Conservation (phyloP, 345 rosid species). For the Salix dunnii region DNA sequence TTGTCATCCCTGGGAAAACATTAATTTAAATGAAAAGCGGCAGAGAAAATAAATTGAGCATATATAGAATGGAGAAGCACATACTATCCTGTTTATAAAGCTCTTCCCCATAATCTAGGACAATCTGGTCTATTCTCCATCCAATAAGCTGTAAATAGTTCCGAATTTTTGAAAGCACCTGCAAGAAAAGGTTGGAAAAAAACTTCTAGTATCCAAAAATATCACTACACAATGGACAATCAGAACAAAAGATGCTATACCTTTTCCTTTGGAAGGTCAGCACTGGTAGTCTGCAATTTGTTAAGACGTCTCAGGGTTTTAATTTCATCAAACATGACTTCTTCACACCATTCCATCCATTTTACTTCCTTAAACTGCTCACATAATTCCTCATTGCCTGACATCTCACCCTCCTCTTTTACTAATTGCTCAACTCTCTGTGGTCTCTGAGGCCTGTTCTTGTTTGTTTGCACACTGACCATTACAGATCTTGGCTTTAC, state of each 20-base stretch:
- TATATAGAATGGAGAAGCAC: slow-evolving; percentile 21
- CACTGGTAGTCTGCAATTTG: slow-evolving; percentile 87
- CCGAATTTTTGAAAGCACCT: slow-evolving; percentile 94
- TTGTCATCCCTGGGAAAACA: slow-evolving; percentile 67
- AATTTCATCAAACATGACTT: slow-evolving; percentile 73
- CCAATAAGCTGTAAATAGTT: slow-evolving; percentile 92
- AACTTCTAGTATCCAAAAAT: background rate
- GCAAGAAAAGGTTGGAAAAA: slow-evolving; percentile 10
- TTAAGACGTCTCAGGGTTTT: slow-evolving; percentile 81
- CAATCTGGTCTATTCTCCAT: slow-evolving; percentile 73
- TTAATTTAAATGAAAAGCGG: background rate
- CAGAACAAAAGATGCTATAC: slow-evolving; percentile 21
- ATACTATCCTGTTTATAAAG: slow-evolving; percentile 80
- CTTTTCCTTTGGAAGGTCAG: slow-evolving; percentile 95
- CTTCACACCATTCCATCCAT: slow-evolving; percentile 99
- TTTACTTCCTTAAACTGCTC: slow-evolving; percentile 98
- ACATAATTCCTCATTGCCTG: slow-evolving; percentile 85
- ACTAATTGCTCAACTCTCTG: slow-evolving; percentile 65
- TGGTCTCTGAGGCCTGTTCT: slow-evolving; percentile 55
- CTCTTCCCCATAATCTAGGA: slow-evolving; percentile 63
- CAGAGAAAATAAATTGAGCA: background rate
- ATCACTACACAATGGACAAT: background rate
- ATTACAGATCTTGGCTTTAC: slow-evolving; percentile 48
- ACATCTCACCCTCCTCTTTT: slow-evolving; percentile 99
- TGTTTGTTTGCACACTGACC: slow-evolving; percentile 34